phyloP scores from a whole-genome alignment of 1,284 basidiomycete species.

The Athelia psychrophila region DNA sequence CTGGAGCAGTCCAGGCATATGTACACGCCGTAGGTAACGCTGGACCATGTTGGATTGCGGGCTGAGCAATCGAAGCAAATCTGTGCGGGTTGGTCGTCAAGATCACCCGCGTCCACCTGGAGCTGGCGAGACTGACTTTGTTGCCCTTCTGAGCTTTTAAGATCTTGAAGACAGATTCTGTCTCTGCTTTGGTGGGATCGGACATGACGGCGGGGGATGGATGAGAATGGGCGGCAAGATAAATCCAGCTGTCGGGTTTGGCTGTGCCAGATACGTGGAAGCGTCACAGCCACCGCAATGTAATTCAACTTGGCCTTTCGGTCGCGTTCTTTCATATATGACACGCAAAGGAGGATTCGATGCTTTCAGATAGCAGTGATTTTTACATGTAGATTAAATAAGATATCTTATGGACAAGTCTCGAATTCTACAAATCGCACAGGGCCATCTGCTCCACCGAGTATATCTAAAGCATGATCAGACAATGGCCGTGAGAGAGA shows the following conservation, averaged over 20 bases:
- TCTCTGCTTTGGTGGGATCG: constrained; percentile 75
- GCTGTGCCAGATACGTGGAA: background rate
- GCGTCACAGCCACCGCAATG: background rate
- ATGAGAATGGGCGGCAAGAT: too few relatives aligned
- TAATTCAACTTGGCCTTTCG: background rate
- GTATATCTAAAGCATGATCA: too few relatives aligned
- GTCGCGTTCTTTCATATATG: background rate
- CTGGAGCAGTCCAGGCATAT: constrained; percentile 98
- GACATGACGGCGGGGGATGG: constrained; percentile 39
- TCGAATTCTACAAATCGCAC: too few relatives aligned
- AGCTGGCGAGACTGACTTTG: constrained; percentile 71
- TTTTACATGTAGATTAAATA: too few relatives aligned
- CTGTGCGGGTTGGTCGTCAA: constrained; percentile 43
- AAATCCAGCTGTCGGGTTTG: too few relatives aligned
- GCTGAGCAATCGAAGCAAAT: constrained; percentile 96
- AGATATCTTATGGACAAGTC: too few relatives aligned
- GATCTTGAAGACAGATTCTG: constrained; percentile 74
- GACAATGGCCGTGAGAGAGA: too few relatives aligned
- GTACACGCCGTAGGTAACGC: constrained; percentile 95
- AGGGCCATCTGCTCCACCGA: too few relatives aligned
- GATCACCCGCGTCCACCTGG: background rate
- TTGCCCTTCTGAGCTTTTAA: constrained; percentile 85
- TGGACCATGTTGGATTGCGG: constrained; percentile 97
- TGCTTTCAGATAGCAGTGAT: too few relatives aligned
- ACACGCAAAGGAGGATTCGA: too few relatives aligned